Conservation (phyloP, 2,329 filamentous ascomycete species). For the Trichoderma guizhouense region DNA sequence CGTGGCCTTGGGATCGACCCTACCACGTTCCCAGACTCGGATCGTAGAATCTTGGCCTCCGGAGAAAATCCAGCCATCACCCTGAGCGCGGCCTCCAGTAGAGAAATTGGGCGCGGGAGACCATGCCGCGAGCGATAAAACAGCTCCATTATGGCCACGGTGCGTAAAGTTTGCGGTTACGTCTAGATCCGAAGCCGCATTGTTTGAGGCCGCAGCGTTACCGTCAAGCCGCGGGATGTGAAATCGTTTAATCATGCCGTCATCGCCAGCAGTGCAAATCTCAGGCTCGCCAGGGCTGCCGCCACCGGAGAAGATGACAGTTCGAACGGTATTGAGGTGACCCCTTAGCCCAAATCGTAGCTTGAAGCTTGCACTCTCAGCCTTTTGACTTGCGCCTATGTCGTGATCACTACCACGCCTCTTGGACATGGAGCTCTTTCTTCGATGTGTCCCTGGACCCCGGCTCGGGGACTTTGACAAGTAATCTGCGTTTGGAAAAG, state of each 20-base stretch:
- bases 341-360: conserved; percentile 88
- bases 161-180: conserved; percentile 94
- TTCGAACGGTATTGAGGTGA: conserved; percentile 89
- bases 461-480: conserved; percentile 77
- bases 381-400: conserved; percentile 52
- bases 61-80: conserved; percentile 98
- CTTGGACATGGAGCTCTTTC: conserved; percentile 76
- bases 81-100: conserved; percentile 79
- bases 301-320: conserved; percentile 94
- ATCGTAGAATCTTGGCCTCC: conserved; percentile 92
- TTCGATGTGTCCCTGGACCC: conserved; percentile 64
- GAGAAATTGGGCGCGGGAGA: conserved; percentile 84
- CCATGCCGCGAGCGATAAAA: conserved; percentile 83
- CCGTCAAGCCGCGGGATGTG: conserved; percentile 80
- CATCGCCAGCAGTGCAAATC: conserved; percentile 92
- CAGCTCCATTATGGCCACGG: conserved; percentile 85
- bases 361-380: conserved; percentile 79
- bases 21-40: conserved; percentile 89
- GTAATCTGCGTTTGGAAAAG: conserved; percentile 79
- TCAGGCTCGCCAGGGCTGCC: conserved; percentile 94
- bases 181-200: conserved; percentile 74
- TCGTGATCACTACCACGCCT: conserved; percentile 68
- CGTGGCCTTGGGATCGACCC: conserved; percentile 92
- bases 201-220: conserved; percentile 43
- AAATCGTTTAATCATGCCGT: conserved; percentile 95